Evolutionary conservation across 1,284 basidiomycete genomes (phyloP).

Genomic region (Fereydounia khargensis): DNA sequence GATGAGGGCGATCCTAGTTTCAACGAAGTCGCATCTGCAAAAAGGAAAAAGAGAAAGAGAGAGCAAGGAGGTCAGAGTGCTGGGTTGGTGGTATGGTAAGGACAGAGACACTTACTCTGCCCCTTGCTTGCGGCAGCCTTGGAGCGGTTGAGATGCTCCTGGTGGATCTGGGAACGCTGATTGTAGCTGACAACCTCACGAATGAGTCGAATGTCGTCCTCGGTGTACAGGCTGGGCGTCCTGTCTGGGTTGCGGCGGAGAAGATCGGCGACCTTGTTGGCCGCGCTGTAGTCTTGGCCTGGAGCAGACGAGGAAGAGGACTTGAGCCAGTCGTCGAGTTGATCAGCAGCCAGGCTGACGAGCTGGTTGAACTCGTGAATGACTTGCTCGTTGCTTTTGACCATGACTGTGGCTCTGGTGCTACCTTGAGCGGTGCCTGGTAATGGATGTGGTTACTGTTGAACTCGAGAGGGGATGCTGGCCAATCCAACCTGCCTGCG

Average conservation of each 20-base stretch:
- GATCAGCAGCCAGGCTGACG: constrained; percentile 55
- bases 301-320: constrained; percentile 46
- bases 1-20: background rate
- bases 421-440: background rate
- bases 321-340: constrained; percentile 53
- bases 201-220: constrained; percentile 55
- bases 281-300: constrained; percentile 44
- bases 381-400: constrained; percentile 37
- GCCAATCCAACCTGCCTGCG: too few relatives aligned
- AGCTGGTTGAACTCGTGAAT: constrained; percentile 48
- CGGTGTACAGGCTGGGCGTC: constrained; percentile 47
- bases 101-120: too few relatives aligned
- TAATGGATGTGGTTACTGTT: background rate
- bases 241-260: constrained; percentile 53
- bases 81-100: too few relatives aligned
- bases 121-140: too few relatives aligned
- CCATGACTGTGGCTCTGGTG: constrained; percentile 15
- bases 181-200: constrained; percentile 55
- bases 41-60: constrained; percentile 5
- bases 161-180: constrained; percentile 55
- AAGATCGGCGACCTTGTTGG: constrained; percentile 50
- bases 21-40: background rate
- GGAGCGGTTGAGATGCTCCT: constrained; percentile 39
- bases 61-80: too few relatives aligned
- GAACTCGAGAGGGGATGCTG: constrained; percentile 3